These are phyloP conservation scores for Blastomyces silverae DNA, from an alignment of 2,329 filamentous ascomycete species.

Conservation along the genomic window DNA sequence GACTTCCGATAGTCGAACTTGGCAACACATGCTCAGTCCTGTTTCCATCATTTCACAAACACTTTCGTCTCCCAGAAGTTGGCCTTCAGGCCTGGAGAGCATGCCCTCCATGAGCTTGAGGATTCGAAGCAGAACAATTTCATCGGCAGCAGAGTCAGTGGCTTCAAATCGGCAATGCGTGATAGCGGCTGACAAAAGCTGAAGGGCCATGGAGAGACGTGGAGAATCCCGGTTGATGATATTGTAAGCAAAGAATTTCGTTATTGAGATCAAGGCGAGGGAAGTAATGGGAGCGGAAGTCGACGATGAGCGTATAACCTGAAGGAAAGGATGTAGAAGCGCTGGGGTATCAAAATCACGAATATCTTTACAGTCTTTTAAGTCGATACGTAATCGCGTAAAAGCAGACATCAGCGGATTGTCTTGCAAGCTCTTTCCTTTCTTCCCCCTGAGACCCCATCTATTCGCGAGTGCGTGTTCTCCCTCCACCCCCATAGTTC, in stretches of 20 bases:
- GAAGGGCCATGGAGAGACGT: slow-evolving; percentile 86
- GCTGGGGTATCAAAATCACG: slow-evolving; percentile 80
- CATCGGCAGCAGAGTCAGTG: slow-evolving; percentile 87
- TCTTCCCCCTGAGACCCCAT: slow-evolving; percentile 92
- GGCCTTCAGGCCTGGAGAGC: slow-evolving; percentile 86
- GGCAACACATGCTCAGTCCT: slow-evolving; percentile 93
- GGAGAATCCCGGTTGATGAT: slow-evolving; percentile 79
- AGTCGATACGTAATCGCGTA: slow-evolving; percentile 76
- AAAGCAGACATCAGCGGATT: slow-evolving; percentile 95
- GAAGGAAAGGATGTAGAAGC: slow-evolving; percentile 85
- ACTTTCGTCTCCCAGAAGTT: slow-evolving; percentile 93
- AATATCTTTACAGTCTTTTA: slow-evolving; percentile 87
- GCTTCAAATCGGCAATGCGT: slow-evolving; percentile 98
- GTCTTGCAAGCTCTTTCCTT: slow-evolving; percentile 94
- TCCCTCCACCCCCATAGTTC: slow-evolving; percentile 30
- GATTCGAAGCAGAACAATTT: slow-evolving; percentile 90
- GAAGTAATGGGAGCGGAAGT: slow-evolving; percentile 96
- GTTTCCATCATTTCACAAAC: slow-evolving; percentile 99
- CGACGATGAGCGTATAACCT: slow-evolving; percentile 92
- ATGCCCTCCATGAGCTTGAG: slow-evolving; percentile 97
- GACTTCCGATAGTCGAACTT: slow-evolving; percentile 82
- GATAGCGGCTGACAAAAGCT: slow-evolving; percentile 85
- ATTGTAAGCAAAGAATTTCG: slow-evolving; percentile 94
- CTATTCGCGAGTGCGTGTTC: slow-evolving; percentile 60
- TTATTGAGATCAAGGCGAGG: slow-evolving; percentile 83